These are phyloP conservation scores for Pistacia integerrima DNA, from an alignment of 345 rosid genomes.

Conservation along the genomic window DNA sequence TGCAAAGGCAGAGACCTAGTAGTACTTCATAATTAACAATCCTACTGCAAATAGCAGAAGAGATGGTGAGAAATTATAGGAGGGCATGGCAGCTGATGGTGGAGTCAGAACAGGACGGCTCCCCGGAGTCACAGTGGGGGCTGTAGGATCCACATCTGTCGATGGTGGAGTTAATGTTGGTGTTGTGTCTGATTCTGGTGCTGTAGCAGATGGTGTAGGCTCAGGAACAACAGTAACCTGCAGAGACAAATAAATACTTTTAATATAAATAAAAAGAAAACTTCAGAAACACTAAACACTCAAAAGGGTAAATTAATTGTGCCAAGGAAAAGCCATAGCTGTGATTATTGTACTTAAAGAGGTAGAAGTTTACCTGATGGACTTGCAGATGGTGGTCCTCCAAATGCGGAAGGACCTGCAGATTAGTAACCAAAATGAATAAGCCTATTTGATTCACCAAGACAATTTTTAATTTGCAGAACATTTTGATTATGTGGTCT, in stretches of 20 bases:
- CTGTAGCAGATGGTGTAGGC: slow-evolving; percentile 49
- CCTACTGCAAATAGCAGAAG: slow-evolving; percentile 47
- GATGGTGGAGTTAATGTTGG: slow-evolving; percentile 55
- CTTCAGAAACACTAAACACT: not conserved
- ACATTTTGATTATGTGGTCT: not conserved
- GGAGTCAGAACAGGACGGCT: slow-evolving; percentile 59
- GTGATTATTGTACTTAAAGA: not conserved
- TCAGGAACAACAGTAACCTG: slow-evolving; percentile 54
- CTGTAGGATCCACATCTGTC: slow-evolving; percentile 25
- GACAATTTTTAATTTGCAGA: not conserved
- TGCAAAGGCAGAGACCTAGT: slow-evolving; percentile 23
- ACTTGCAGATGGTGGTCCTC: slow-evolving; percentile 44
- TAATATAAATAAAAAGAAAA: not conserved
- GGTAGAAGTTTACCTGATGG: slow-evolving; percentile 40
- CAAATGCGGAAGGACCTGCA: slow-evolving; percentile 59
- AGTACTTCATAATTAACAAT: slow-evolving; percentile 41
- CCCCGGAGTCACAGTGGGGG: slow-evolving; percentile 50
- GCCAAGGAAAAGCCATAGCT: not conserved
- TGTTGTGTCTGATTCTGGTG: slow-evolving; percentile 63
- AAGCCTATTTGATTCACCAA: not conserved
- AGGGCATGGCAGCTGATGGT: slow-evolving; percentile 53
- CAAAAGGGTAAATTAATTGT: not conserved
- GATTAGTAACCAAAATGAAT: not conserved
- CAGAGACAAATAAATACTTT: not conserved
- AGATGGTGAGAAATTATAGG: slow-evolving; percentile 42